Evolutionary conservation across 768 basidiomycete genomes (phyloP).

Genomic region (Boletus subcaerulescens): DNA sequence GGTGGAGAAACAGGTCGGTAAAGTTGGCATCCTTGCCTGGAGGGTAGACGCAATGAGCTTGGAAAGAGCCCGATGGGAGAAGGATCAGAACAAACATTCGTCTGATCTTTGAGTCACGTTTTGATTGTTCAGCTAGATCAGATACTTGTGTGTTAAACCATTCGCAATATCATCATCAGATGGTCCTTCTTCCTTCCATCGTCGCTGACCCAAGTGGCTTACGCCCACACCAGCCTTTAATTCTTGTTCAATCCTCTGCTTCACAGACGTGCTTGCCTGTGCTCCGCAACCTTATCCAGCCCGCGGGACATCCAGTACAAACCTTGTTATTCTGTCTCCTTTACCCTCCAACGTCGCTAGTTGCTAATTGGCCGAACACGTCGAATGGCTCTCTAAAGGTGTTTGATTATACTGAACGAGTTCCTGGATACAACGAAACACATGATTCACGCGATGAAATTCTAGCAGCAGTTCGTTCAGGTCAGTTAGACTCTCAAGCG

Average conservation of each 20-base stretch:
- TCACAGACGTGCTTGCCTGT: conserved; percentile 58
- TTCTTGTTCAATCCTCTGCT: conserved; percentile 58
- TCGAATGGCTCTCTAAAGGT: conserved; percentile 30
- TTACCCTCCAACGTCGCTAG: conserved; percentile 47
- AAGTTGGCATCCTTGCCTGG: conserved; percentile 59
- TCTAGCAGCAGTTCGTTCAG: conserved; percentile 40
- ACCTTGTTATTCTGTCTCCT: conserved; percentile 58
- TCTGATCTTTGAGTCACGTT: conserved; percentile 9
- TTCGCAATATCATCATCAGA: conserved; percentile 6
- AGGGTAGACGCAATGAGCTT: conserved; percentile 44
- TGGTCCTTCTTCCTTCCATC: conserved; percentile 30
- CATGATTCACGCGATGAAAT: conserved; percentile 39
- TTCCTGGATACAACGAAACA: conserved; percentile 52
- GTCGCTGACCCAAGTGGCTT: conserved; percentile 21
- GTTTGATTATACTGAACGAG: conserved; percentile 47
- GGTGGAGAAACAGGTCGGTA: conserved; percentile 41
- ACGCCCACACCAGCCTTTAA: conserved; percentile 39
- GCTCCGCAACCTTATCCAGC: conserved; percentile 44
- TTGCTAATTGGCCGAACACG: conserved; percentile 29
- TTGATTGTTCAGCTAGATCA: not conserved
- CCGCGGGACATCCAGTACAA: conserved; percentile 14
- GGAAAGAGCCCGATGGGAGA: conserved; percentile 47
- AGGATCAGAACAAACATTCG: conserved; percentile 13
- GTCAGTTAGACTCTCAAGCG: conserved; percentile 15
- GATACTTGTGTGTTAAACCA: not conserved